phyloP scores from a whole-genome alignment of 2,329 filamentous ascomycete genomes.

The Aspergillus puulaauensis region DNA sequence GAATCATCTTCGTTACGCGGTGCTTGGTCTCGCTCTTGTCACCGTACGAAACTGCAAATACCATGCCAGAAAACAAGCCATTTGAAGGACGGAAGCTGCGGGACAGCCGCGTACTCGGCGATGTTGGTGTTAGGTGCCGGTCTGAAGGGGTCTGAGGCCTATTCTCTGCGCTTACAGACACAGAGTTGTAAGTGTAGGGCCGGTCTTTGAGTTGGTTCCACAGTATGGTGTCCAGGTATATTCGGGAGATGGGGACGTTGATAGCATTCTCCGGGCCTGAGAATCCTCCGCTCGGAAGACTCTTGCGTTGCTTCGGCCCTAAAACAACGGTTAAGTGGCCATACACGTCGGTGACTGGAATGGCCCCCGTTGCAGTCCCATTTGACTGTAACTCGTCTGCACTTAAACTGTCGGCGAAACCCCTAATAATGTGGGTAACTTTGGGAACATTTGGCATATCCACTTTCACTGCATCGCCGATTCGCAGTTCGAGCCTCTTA shows the following conservation, averaged over 20 bases:
- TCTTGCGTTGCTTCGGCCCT: slow-evolving; percentile 43
- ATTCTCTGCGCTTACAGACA: slow-evolving; percentile 16
- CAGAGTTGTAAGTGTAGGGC: slow-evolving; percentile 31
- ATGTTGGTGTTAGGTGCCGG: slow-evolving; percentile 41
- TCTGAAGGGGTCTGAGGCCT: slow-evolving; percentile 40
- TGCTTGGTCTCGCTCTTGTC: slow-evolving; percentile 58
- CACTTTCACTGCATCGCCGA: slow-evolving; percentile 49
- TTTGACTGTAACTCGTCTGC: slow-evolving; percentile 25
- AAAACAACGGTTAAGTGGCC: slow-evolving; percentile 44
- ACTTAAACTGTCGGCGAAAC: slow-evolving; percentile 39
- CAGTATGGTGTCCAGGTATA: slow-evolving; percentile 48
- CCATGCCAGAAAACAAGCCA: slow-evolving; percentile 74
- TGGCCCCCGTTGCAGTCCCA: slow-evolving; percentile 21
- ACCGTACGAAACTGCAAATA: slow-evolving; percentile 78
- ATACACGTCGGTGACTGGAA: slow-evolving; percentile 43
- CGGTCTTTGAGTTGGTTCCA: slow-evolving; percentile 48
- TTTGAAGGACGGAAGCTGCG: slow-evolving; percentile 34
- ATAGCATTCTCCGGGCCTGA: slow-evolving; percentile 32
- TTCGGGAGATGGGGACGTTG: slow-evolving; percentile 43
- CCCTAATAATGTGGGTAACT: slow-evolving; percentile 43
- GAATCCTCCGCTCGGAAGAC: slow-evolving; percentile 34
- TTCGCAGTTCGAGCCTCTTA: slow-evolving; percentile 45
- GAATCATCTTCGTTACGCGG: slow-evolving; percentile 62
- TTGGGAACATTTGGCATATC: slow-evolving; percentile 44
- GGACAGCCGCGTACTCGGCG: slow-evolving; percentile 52